Evolutionary conservation across 331 rosid species (phyloP).

Genomic region (Stylosanthes scabra): DNA sequence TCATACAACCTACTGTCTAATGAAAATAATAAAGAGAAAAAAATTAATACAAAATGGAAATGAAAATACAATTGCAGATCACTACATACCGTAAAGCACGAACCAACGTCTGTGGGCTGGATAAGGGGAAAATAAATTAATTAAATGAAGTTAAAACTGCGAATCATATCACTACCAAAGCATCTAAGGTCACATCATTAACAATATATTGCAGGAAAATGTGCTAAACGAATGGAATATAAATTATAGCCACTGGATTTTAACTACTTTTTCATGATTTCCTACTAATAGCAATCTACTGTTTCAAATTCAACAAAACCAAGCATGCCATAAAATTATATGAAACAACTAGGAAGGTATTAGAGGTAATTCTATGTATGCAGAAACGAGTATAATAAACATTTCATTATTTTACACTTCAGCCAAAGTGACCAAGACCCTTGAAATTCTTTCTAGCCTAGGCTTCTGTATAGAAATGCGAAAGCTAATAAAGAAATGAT

Average conservation of each 20-base stretch:
- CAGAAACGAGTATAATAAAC: neutral
- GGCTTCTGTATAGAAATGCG: neutral
- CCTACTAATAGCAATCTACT: neutral
- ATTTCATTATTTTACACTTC: neutral
- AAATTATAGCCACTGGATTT: conserved; percentile 3
- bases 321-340: neutral
- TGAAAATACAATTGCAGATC: conserved; percentile 21
- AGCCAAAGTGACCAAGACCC: conserved; percentile 11
- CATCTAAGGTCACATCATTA: conserved; percentile 19
- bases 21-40: conserved; percentile 10
- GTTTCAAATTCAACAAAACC: conserved; percentile 6
- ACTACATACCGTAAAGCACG: conserved; percentile 84
- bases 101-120: conserved; percentile 99
- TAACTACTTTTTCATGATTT: conserved; percentile 19
- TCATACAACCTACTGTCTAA: conserved; percentile 29
- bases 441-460: neutral
- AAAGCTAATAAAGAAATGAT: conserved; percentile 23
- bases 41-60: neutral
- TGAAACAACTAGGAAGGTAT: neutral
- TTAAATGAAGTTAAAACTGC: conserved; percentile 27
- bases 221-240: conserved; percentile 20
- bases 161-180: conserved; percentile 31
- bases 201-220: conserved; percentile 37
- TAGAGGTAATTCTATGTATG: neutral
- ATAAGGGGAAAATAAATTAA: conserved; percentile 26